These are phyloP conservation scores for Tricholoma sp. DNA, from an alignment of 768 basidiomycete species.

Conservation along the genomic window DNA sequence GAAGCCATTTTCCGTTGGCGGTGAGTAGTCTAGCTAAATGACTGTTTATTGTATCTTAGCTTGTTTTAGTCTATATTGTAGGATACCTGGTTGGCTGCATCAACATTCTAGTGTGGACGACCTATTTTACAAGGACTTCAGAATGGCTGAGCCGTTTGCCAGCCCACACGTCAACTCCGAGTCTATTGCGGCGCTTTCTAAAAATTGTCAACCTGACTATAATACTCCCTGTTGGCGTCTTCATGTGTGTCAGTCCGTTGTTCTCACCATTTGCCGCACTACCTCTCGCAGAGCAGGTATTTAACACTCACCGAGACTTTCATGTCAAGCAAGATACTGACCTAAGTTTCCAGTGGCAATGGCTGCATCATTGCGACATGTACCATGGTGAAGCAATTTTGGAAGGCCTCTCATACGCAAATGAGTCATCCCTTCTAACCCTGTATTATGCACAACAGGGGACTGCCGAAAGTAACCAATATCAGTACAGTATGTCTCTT, in stretches of 20 bases:
- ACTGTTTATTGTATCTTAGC: neutral
- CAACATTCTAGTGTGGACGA: slow-evolving; percentile 8
- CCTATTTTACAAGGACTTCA: neutral
- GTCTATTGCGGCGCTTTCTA: neutral
- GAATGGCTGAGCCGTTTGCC: neutral
- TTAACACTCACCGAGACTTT: neutral
- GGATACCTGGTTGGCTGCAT: slow-evolving; percentile 11
- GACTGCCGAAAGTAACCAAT: neutral
- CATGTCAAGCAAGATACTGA: neutral
- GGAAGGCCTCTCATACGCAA: neutral
- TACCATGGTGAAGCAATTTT: slow-evolving; percentile 11
- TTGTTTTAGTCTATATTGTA: slow-evolving; percentile 9
- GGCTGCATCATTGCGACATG: slow-evolving; percentile 6
- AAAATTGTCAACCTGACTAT: neutral
- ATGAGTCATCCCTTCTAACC: neutral
- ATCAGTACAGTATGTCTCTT: neutral
- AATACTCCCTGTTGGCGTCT: slow-evolving; percentile 7
- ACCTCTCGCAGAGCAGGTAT: slow-evolving; percentile 9
- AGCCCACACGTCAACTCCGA: neutral
- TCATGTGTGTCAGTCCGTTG: slow-evolving; percentile 10
- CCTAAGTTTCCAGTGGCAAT: slow-evolving; percentile 3
- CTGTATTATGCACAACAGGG: neutral
- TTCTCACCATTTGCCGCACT: slow-evolving; percentile 12
- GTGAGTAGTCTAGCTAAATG: slow-evolving; percentile 4
- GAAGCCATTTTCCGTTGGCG: slow-evolving; percentile 13